These are phyloP conservation scores for Chaetoceros muelleri DNA, from an alignment of 108 stramenopile genomes.

Conservation along the genomic window DNA sequence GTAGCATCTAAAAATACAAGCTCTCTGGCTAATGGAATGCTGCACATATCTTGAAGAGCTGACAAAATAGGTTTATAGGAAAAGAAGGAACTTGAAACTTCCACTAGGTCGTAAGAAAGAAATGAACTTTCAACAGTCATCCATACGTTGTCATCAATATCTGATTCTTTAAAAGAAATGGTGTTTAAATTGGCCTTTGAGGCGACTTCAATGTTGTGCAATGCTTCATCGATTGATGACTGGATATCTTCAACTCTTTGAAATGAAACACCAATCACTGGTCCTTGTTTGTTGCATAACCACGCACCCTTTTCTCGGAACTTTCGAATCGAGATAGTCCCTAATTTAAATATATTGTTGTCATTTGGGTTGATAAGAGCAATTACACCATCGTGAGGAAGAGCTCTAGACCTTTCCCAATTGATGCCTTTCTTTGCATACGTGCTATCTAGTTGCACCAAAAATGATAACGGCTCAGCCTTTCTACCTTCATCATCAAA, in stretches of 20 bases:
- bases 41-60: slow-evolving; percentile 21
- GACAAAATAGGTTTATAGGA: slow-evolving; percentile 28
- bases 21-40: slow-evolving; percentile 22
- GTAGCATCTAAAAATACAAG: no score
- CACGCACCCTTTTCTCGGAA: slow-evolving; percentile 8
- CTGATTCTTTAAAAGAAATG: no score
- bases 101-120: slow-evolving; percentile 25
- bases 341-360: slow-evolving; percentile 8
- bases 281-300: slow-evolving; percentile 19
- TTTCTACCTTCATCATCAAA: slow-evolving; percentile 2
- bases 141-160: background rate
- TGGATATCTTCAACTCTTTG: slow-evolving; percentile 12
- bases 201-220: slow-evolving; percentile 4
- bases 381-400: slow-evolving; percentile 22
- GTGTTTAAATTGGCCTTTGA: no score
- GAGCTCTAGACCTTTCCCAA: slow-evolving; percentile 19
- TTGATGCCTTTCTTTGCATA: slow-evolving; percentile 6
- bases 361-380: slow-evolving; percentile 17
- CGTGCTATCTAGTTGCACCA: slow-evolving; percentile 24
- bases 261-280: slow-evolving; percentile 21
- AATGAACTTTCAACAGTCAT: background rate
- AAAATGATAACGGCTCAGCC: slow-evolving; percentile 11
- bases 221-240: slow-evolving; percentile 7
- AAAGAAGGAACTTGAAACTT: slow-evolving; percentile 41
- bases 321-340: slow-evolving; percentile 18